These are phyloP conservation scores for Leccinum huronense DNA, from an alignment of 1,284 basidiomycete species.

Conservation along the genomic window DNA sequence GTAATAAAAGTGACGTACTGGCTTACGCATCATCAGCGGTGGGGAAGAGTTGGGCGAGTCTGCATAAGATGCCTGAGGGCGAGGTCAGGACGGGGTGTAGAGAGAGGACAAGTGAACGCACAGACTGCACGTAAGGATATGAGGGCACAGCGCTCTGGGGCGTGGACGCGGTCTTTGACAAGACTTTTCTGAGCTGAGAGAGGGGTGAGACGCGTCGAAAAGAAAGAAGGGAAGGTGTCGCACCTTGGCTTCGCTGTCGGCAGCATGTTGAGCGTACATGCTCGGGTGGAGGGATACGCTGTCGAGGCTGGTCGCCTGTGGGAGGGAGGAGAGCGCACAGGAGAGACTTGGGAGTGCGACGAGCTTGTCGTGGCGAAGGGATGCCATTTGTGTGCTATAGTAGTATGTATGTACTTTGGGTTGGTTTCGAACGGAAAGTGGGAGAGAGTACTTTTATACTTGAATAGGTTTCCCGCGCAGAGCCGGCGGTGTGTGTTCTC, in stretches of 20 bases:
- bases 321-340: slow-evolving; percentile 60
- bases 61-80: slow-evolving; percentile 37
- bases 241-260: slow-evolving; percentile 74
- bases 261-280: slow-evolving; percentile 63
- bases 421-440: neutral
- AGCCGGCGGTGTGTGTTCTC: slow-evolving; percentile 17
- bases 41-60: slow-evolving; percentile 40
- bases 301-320: slow-evolving; percentile 65
- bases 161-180: slow-evolving; percentile 45
- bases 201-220: slow-evolving; percentile 15
- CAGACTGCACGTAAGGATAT: slow-evolving; percentile 39
- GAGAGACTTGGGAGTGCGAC: slow-evolving; percentile 70
- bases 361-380: slow-evolving; percentile 46
- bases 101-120: slow-evolving; percentile 30
- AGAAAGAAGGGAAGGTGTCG: neutral
- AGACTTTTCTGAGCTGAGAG: slow-evolving; percentile 47
- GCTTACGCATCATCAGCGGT: slow-evolving; percentile 57
- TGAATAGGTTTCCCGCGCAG: slow-evolving; percentile 12
- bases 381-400: slow-evolving; percentile 16
- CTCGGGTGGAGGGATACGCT: slow-evolving; percentile 62
- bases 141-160: slow-evolving; percentile 32
- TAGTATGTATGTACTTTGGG: neutral
- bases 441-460: slow-evolving; percentile 24
- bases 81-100: slow-evolving; percentile 12
- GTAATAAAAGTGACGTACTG: slow-evolving; percentile 37